These are phyloP conservation scores for Gypsophila paniculata DNA, from an alignment of 179 eudicot genomes.

Conservation along the genomic window DNA sequence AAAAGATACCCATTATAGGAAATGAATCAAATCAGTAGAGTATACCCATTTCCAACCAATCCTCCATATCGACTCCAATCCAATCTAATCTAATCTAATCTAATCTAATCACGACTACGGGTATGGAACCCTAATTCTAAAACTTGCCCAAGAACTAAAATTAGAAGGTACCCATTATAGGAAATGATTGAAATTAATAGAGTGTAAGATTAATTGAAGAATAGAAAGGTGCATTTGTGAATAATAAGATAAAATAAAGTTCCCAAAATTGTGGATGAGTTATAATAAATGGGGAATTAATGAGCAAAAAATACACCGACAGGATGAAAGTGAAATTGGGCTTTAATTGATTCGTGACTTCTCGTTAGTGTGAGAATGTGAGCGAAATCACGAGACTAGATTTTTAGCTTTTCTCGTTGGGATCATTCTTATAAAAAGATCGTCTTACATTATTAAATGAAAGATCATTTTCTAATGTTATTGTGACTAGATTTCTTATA, in stretches of 20 bases:
- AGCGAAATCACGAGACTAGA: no score
- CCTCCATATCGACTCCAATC: no score
- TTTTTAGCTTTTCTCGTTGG: no score
- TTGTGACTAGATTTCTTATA: no score
- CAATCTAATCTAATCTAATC: not conserved
- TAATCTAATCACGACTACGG: not conserved
- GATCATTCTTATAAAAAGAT: no score
- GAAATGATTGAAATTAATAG: slow-evolving; percentile 10
- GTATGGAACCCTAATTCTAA: slow-evolving; percentile 11
- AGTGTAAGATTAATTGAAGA: not conserved
- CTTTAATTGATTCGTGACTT: no score
- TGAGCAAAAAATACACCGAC: slow-evolving; percentile 27
- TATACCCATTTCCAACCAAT: no score
- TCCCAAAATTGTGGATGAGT: slow-evolving; percentile 1
- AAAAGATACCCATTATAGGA: slow-evolving; percentile 18
- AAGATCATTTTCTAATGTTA: no score
- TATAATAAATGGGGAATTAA: not conserved
- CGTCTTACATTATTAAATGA: no score
- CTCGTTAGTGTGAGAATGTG: no score
- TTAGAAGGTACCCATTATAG: slow-evolving; percentile 17
- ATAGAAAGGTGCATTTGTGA: slow-evolving; percentile 8
- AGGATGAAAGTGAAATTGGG: not conserved
- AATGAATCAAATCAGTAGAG: not conserved
- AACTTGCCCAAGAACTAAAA: slow-evolving; percentile 9
- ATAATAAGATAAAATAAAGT: not conserved